Base-by-base conservation (phyloP, 345 rosid species). In the Passiflora organensis region DNA sequence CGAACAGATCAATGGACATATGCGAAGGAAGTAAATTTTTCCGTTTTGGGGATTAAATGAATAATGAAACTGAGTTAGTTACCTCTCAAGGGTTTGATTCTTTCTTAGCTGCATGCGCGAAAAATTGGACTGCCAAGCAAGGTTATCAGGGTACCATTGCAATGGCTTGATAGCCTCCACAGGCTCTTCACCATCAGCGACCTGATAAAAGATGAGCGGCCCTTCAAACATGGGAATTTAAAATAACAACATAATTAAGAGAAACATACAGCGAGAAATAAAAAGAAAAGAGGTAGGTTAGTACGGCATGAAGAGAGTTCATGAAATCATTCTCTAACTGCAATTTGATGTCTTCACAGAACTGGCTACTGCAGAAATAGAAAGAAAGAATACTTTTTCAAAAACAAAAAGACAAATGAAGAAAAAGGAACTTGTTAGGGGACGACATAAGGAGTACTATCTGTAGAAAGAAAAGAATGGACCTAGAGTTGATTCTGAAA, bases 81-180 rank as follows among this genome's bases (percentile, higher is more conserved):
- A 93, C 99, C 91, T 89, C 74, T 89, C 95, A 64, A 93, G 97
- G 8, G 79, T 76, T 73, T 83, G 86, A 71, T 84, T 89, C 66
- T 93, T 89, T 57, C 99, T 75, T 67, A 89, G 80, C 76, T 89
- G 97, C 86, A 84, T 93, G 42, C 97, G 72, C 10, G 96, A 91
- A 69, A 82, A 91, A 65, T 75, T 88, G 28, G 96, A 85, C 66
- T 91, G 90, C 98, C 98, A 91, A 9, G 95, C 96, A 58, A 88
- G 85, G 59, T 82, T 83, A 38, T 83, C 78, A 45, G 95, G 93
- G 60, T 85, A 91, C 98, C 95, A 88, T 59, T 88, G 86, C 72
- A 91, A 71, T 0, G 96, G 98, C 71, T 81, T 82, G 54, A 93
- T 84, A 48, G 86, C 79, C 56, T 79, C 88, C 59, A 66, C 63